Evolutionary conservation across 768 basidiomycete species (phyloP), one percentile per base, ranked within the genome.

Genomic region (Dendrothele bispora): DNA sequence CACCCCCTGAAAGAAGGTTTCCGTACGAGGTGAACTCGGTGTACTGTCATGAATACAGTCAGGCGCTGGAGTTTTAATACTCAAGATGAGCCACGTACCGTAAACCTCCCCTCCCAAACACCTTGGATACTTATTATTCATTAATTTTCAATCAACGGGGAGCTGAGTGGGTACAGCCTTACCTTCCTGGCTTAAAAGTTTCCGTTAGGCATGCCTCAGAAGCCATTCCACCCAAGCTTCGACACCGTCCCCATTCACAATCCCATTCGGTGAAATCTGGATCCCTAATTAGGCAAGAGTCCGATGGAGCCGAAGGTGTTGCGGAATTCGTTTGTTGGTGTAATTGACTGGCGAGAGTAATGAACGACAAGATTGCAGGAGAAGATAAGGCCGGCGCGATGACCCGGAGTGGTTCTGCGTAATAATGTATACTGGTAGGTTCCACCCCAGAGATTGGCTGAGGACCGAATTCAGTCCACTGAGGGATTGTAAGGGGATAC

Each of bases 21-120:
- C 86, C 84, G 58, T 95, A 98, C 6, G 87, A 84, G 30, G 81
- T 80, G 61, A 97, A 98, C 55, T 92, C 88, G 17, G 82, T 83
- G 58, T 88, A 91, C 88, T 91, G 60, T 39, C 36, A 52, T 27
- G 18, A 46, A 41, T 49, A 12, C 40, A 26, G 29, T 46, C 14
- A 43, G 37, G 15, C 28, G 29, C 21, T 10, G 21, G 5, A 24
- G 7, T 6, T 28, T 28, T 7, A 28, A 22, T 29, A 68, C 82
- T 51, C 56, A n/a, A n/a, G n/a, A n/a, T n/a, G n/a, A n/a, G n/a
- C n/a, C n/a, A n/a, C n/a, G n/a, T n/a, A 88, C 88, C 15, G 80
- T 84, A 57, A 91, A 91, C 28, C 81, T 62, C 2, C 88, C 88
- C 61, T 91, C 89, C 88, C 88, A 91, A 12, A 83, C 67, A 5